These are phyloP conservation scores for Crucihimalaya himalaica DNA, from an alignment of 345 rosid genomes.

Conservation along the genomic window DNA sequence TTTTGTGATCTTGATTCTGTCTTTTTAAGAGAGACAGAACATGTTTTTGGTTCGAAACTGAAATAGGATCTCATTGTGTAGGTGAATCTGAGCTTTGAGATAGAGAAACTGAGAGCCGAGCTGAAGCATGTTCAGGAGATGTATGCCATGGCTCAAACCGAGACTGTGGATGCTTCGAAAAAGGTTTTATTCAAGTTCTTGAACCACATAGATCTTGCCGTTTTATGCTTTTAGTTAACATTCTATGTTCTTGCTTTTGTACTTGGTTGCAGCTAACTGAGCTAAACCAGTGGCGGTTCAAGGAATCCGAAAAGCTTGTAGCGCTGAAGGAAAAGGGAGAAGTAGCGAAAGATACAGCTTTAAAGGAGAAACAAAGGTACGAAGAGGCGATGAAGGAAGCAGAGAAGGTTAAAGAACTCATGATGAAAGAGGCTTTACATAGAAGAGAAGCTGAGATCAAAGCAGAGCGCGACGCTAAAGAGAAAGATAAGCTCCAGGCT, in stretches of 20 bases:
- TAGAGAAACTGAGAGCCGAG: constrained; percentile 84
- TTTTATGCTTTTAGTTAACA: not conserved
- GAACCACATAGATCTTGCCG: not conserved
- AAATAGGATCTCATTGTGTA: constrained; percentile 31
- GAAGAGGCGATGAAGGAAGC: constrained; percentile 67
- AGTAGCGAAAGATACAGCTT: constrained; percentile 55
- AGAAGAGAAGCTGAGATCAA: constrained; percentile 63
- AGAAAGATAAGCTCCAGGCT: constrained; percentile 66
- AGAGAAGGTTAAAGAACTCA: constrained; percentile 44
- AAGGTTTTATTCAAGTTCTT: constrained; percentile 50
- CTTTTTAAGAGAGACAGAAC: not conserved
- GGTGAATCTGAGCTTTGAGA: constrained; percentile 70
- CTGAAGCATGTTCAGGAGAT: constrained; percentile 78
- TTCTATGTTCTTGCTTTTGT: not conserved
- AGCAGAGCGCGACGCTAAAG: constrained; percentile 58
- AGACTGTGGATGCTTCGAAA: constrained; percentile 72
- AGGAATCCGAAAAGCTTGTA: constrained; percentile 60
- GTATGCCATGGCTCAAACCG: constrained; percentile 78
- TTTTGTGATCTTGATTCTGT: not conserved
- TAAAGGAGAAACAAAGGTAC: constrained; percentile 57
- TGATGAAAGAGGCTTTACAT: constrained; percentile 61
- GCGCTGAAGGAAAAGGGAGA: constrained; percentile 56
- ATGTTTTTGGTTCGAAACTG: constrained; percentile 1
- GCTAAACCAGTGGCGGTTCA: constrained; percentile 50
- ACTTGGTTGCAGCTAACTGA: constrained; percentile 48